Base-by-base conservation (phyloP, 2,329 filamentous ascomycete genomes). In the Chaetomium globosum region DNA sequence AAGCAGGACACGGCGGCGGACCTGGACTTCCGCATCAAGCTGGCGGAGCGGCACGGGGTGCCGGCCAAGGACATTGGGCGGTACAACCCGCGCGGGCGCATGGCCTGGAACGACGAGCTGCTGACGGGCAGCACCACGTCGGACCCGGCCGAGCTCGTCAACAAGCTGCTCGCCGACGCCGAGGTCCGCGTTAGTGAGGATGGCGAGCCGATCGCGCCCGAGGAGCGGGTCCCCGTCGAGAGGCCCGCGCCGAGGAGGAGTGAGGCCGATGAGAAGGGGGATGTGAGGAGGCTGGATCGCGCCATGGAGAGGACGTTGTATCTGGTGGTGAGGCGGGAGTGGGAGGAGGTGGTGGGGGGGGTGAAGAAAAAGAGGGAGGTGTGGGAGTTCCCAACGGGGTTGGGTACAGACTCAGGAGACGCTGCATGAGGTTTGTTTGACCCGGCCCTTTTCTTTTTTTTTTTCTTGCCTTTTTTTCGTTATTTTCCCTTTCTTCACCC, bases 31-130 rank as follows among this genome's bases (percentile, higher is more conserved):
- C 91, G 93, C 77, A 85, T 92, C 75, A 96, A 96, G 80, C 85
- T 92, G 68, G 83, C 83, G 71, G 89, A 92, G 75, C 89, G 94
- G 60, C 77, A 82, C 64, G 85, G 88, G 73, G 89, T 91, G 8
- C 85, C 92, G 7, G 89, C 91, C 55, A 87, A 92, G 75, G 94
- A 98, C 77, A 87, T 97, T 69, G 94, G 94, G 65, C 82, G 86
- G 59, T 97, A 97, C 82, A 84, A 73, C 67, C 72, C 73, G 57
- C 72, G 85, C 73, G 86, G 82, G 48, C 78, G 85, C 30, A 81
- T 87, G 68, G 89, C 87, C 4, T 99, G 95, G 95, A 92, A 97
- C 75, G 95, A 99, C 76, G 95, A 98, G 80, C 78, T 96, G 62
- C 80, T 91, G 85, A 95, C 1, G 92, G 91, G 13, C 89, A 92